Conservation (phyloP, 345 rosid genomes). For the Psidium friedrichsthalianum region DNA sequence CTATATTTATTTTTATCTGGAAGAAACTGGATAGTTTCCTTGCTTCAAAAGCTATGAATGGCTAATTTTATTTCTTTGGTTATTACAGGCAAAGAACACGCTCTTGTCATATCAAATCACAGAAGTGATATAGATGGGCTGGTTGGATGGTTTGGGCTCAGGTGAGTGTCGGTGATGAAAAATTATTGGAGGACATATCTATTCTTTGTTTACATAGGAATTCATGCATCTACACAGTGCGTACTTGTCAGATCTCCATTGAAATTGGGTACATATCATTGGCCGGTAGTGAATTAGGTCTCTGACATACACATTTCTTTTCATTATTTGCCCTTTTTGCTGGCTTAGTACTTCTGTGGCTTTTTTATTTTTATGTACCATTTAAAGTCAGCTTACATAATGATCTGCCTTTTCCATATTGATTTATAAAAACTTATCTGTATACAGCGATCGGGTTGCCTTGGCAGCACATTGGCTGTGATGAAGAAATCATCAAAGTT, state of each 20-base stretch:
- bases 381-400: background rate
- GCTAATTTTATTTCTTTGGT: background rate
- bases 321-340: background rate
- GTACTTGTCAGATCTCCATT: background rate
- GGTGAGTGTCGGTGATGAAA: slow-evolving; percentile 22
- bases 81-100: slow-evolving; percentile 77
- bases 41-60: background rate
- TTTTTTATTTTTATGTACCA: background rate
- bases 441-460: slow-evolving; percentile 85
- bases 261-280: background rate
- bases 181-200: background rate
- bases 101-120: slow-evolving; percentile 75
- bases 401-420: slow-evolving; percentile 3
- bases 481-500: slow-evolving; percentile 92
- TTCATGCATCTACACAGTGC: background rate
- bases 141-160: slow-evolving; percentile 90
- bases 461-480: slow-evolving; percentile 83
- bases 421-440: slow-evolving; percentile 2
- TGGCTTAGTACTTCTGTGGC: background rate
- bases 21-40: background rate
- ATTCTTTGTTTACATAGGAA: background rate
- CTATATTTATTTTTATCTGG: background rate
- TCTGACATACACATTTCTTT: background rate
- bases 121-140: slow-evolving; percentile 95
- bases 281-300: background rate